These are phyloP conservation scores for Cordyceps fumosorosea DNA, from an alignment of 2,329 filamentous ascomycete species.

Conservation along the genomic window DNA sequence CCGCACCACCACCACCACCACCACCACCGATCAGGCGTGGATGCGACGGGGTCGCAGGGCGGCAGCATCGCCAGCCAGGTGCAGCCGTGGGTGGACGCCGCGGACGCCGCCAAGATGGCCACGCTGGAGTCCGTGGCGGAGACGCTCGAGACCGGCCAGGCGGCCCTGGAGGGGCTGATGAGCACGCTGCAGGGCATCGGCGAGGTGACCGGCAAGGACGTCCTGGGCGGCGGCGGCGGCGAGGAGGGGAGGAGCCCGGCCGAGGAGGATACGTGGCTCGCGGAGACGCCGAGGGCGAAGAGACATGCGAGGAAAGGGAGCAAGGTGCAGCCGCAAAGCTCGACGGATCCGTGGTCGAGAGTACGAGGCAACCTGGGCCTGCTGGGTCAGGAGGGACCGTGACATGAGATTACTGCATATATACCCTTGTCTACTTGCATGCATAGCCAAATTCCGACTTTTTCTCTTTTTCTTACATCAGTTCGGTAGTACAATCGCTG, in stretches of 20 bases:
- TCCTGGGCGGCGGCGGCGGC: constrained; percentile 21
- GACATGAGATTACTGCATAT: constrained; percentile 14
- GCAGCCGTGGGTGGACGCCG: constrained; percentile 53
- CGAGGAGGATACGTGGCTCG: constrained; percentile 29
- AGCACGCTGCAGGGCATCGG: constrained; percentile 43
- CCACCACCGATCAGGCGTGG: constrained; percentile 37
- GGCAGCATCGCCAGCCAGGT: constrained; percentile 37
- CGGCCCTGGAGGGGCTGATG: constrained; percentile 48
- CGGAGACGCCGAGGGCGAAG: constrained; percentile 19
- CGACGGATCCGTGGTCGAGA: constrained; percentile 42
- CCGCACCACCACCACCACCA: too few species aligned
- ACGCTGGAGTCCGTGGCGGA: constrained; percentile 53
- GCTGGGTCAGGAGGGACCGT: constrained; percentile 31
- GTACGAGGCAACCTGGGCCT: constrained; percentile 50
- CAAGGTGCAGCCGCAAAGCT: constrained; percentile 19
- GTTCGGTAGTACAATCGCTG: background rate
- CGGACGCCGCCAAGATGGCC: constrained; percentile 52
- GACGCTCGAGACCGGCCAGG: constrained; percentile 51
- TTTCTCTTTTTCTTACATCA: background rate
- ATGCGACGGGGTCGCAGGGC: constrained; percentile 29
- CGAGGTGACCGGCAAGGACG: constrained; percentile 36
- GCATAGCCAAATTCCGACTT: background rate
- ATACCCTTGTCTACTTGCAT: constrained; percentile 7
- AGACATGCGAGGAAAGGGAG: constrained; percentile 20
- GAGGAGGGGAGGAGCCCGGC: constrained; percentile 15